Evolutionary conservation across 1,284 basidiomycete genomes (phyloP), one percentile per base, ranked within the genome.

Genomic region (Ceratobasidium sp.): DNA sequence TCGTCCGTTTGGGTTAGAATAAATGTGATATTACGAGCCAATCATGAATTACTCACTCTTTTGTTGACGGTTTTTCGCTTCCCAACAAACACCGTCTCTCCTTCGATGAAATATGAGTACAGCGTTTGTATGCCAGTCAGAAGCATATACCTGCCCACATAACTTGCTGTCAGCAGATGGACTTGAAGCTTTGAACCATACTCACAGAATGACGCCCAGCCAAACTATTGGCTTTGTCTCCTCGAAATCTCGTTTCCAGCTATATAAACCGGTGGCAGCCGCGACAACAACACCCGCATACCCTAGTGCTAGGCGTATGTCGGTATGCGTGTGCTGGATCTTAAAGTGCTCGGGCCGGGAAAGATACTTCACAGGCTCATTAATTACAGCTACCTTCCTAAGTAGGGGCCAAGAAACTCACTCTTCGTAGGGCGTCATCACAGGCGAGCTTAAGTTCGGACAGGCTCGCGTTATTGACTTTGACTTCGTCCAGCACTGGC

Each of bases 381-480:
- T 28, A 37, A 47, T 56, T 8, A 35, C n/a, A 45, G 33, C 37
- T 17, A 28, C 60, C 26, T 47, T 58, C 60, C 69, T 23, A 11
- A 51, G 31, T 39, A 56, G 49, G n/a, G 2, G 49, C 39, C 31
- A 54, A 49, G 31, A 54, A 23, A 89, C 94, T 80, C 82, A 97
- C 96, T 83, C 93, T 91, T 84, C 94, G 95, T 78, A 97, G 86
- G 51, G 92, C 92, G 86, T 97, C 96, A 83, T 98, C 96, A 80
- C 94, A 92, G 15, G 96, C 91, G 80, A 92, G 91, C 86, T 97
- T 97, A 83, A 98, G 89, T 82, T 97, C 96, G 26, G 88, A 88
- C 65, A 90, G 81, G 82, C 89, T 95, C 33, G 91, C 88, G 80
- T 92, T 94, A 87, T 98, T 98, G 79, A 97, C 91, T 82, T 92